Evolutionary conservation across 225 moss, liverwort and hornwort genomes (phyloP).

Genomic region (Thuidium tamariscinum): DNA sequence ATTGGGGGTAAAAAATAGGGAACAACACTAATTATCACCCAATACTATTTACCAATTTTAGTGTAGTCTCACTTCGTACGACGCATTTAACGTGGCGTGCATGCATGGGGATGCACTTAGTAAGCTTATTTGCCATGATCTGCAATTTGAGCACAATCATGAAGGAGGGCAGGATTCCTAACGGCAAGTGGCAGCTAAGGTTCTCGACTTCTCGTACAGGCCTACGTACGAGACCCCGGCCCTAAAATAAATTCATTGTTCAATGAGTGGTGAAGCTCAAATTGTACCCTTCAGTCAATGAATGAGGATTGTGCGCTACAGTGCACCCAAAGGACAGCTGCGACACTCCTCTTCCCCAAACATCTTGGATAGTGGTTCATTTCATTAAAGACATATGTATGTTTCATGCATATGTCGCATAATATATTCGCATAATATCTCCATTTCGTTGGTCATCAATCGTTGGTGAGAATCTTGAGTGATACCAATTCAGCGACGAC

Average conservation of each 20-base stretch:
- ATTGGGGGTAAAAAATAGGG: too few species aligned
- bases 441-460: fast-evolving
- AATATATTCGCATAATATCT: background rate
- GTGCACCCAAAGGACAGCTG: background rate
- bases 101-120: too few species aligned
- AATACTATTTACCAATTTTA: too few species aligned
- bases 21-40: too few species aligned
- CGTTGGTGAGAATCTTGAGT: background rate
- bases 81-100: too few species aligned
- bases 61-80: too few species aligned
- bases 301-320: background rate
- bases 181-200: background rate
- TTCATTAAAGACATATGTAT: too few species aligned
- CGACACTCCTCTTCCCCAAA: background rate
- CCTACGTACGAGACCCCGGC: background rate
- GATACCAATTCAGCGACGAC: fast-evolving
- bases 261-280: background rate
- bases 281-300: too few species aligned
- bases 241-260: background rate
- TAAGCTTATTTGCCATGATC: background rate
- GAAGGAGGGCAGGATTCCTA: too few species aligned
- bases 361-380: background rate
- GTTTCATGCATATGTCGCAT: background rate
- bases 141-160: background rate
- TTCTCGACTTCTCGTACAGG: background rate